Base-by-base conservation (phyloP, 176 grass and related monocot species). In the Oryza nivara region DNA sequence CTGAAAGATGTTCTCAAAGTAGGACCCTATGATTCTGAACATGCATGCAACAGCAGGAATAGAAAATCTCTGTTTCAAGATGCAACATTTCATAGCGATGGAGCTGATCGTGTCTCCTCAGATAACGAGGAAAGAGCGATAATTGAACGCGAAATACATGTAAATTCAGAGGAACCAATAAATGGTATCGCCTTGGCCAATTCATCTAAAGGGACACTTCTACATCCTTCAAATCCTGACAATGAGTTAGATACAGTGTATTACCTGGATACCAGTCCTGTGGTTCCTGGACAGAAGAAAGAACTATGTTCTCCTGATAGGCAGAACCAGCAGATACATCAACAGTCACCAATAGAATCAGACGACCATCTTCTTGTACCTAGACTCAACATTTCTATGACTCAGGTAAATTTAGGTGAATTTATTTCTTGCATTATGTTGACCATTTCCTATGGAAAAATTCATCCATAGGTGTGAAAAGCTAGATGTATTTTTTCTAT, bases 1-100 rank as follows among this genome's bases (percentile, higher is more conserved):
- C 91, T 94, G 80, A 94, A 96, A 81, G 93, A 96, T 81, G 89
- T 96, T 54, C 93, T 94, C 38, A 83, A 96, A 82, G 86, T 93
- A 47, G 86, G 90, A 17, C 63, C 91, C 19, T 68, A 89, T 35
- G 82, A 90, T 86, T 86, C 89, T 77, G 85, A 86, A 79, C 64
- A 88, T 70, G 61, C 65, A 74, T 71, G 63, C 46, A 78, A 54
- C 81, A 73, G 52, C 38, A 95, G 46, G 67, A 67, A 70, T 73
- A 89, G 73, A 61, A 89, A 87, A 88, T 66, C 80, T 65, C 15
- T 49, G 8, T 72, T 40, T 70, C 66, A 80, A 81, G 89, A 61
- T 83, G 83, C 83, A 82, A 43, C 25, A 17, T 61, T 72, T 72
- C 72, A 56, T 52, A 73, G 11, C 77, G 77, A 84, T 80, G 79